phyloP scores from a whole-genome alignment of 306 rosid species.

The Vigna angularis region DNA sequence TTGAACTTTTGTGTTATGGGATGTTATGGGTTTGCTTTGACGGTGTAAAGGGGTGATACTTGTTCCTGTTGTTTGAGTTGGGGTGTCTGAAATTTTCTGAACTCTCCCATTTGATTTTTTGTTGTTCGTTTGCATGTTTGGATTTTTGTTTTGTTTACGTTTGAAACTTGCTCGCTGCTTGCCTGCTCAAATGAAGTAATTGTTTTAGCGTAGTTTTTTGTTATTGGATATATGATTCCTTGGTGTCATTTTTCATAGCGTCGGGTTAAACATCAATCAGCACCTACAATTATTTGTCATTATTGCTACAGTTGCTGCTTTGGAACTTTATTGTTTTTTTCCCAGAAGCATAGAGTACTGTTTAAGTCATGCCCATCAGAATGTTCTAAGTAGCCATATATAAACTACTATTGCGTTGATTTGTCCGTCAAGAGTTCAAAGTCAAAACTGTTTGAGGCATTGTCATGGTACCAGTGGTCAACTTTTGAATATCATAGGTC shows the following conservation, averaged over 20 bases:
- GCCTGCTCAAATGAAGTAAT: background rate
- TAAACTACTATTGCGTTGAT: constrained; percentile 22
- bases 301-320: constrained; percentile 21
- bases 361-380: constrained; percentile 16
- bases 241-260: background rate
- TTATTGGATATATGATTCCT: constrained; percentile 29
- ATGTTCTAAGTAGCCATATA: constrained; percentile 29
- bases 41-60: constrained; percentile 25
- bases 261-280: constrained; percentile 28
- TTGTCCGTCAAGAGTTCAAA: constrained; percentile 21
- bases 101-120: constrained; percentile 44
- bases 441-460: constrained; percentile 1
- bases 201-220: constrained; percentile 34
- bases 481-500: constrained; percentile 16
- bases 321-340: constrained; percentile 10
- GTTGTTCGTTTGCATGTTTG: constrained; percentile 60
- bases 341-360: background rate
- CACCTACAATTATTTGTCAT: constrained; percentile 18
- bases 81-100: constrained; percentile 29
- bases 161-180: background rate
- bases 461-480: constrained; percentile 36
- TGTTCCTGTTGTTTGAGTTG: constrained; percentile 34
- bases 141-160: constrained; percentile 49
- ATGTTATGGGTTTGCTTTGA: constrained; percentile 21
- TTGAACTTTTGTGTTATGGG: constrained; percentile 35